A percentile compares a stretch with the other conserved stretches of the same genome.
Conservation (phyloP, 1,284 basidiomycete genomes). For the Paramarasmius palmivorus region DNA sequence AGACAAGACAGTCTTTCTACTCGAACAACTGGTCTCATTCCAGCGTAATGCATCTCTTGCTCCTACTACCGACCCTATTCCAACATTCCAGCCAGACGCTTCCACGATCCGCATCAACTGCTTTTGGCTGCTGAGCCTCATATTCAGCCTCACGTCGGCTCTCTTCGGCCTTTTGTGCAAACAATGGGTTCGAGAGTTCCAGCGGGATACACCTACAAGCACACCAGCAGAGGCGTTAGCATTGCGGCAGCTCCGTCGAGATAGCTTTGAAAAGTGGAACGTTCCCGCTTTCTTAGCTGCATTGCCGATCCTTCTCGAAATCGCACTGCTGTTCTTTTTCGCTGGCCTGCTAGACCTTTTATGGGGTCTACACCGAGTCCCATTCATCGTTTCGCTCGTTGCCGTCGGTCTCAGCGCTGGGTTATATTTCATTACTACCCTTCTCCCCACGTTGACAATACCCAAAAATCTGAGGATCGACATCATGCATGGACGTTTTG, state of each 20-base stretch:
- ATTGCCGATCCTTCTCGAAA: conserved; percentile 2
- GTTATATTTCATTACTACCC: background rate
- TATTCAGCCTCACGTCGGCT: conserved; percentile 1
- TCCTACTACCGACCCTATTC: background rate
- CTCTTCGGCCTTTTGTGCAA: conserved; percentile 9
- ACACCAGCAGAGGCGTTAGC: background rate
- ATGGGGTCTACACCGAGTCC: background rate
- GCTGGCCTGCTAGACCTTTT: conserved; percentile 4
- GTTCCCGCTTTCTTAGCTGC: background rate
- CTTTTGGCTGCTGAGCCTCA: conserved; percentile 10
- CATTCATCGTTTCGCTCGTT: background rate
- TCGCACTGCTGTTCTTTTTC: conserved; percentile 4
- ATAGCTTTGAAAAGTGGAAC: background rate
- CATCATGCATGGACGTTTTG: too few species aligned
- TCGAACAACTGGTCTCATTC: background rate
- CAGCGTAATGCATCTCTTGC: background rate
- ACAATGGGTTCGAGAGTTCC: conserved; percentile 12
- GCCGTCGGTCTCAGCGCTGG: background rate
- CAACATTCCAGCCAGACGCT: background rate
- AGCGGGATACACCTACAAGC: background rate
- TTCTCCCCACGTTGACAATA: background rate
- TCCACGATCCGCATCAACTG: background rate
- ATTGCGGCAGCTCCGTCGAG: background rate
- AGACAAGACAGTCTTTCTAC: background rate
- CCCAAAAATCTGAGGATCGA: background rate